Evolutionary conservation across 2,329 filamentous ascomycete species (phyloP).

Genomic region (Fusarium buxicola): DNA sequence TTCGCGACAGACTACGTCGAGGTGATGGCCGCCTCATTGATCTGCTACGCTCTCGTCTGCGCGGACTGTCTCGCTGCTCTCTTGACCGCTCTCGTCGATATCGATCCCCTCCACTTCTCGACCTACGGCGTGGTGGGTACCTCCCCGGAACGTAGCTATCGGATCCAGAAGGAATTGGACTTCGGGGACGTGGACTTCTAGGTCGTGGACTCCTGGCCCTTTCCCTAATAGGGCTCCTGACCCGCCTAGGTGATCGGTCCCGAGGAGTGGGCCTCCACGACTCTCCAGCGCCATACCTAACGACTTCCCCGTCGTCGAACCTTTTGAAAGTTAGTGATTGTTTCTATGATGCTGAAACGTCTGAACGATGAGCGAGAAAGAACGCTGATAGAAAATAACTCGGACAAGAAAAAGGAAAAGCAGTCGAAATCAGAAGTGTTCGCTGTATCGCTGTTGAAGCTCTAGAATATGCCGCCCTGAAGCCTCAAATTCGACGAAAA

Average conservation of each 20-base stretch:
- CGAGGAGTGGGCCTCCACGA: conserved; percentile 70
- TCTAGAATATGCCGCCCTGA: neutral
- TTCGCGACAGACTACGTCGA: conserved; percentile 54
- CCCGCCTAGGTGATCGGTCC: conserved; percentile 57
- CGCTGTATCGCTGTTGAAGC: neutral
- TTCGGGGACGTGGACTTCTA: conserved; percentile 54
- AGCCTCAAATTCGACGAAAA: no score
- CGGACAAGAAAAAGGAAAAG: neutral
- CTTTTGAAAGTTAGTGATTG: conserved; percentile 49
- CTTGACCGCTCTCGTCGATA: conserved; percentile 58
- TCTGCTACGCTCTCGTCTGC: conserved; percentile 52
- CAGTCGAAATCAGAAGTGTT: neutral
- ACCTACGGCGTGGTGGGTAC: conserved; percentile 56
- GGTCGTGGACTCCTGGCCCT: conserved; percentile 52
- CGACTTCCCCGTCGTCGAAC: conserved; percentile 72
- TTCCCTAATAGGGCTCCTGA: conserved; percentile 49
- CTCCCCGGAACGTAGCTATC: conserved; percentile 61
- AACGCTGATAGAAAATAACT: conserved; percentile 13
- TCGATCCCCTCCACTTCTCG: conserved; percentile 56
- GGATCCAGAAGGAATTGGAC: conserved; percentile 53
- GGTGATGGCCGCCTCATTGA: conserved; percentile 54
- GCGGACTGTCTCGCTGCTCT: conserved; percentile 52
- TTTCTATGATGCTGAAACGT: neutral
- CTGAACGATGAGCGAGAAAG: conserved; percentile 2
- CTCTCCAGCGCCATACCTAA: conserved; percentile 71